Percentiles rank a stretch among this genome's conserved stretches.
phyloP scores from a whole-genome alignment of 805 yeast species.

The Nakazawaea siamensis region DNA sequence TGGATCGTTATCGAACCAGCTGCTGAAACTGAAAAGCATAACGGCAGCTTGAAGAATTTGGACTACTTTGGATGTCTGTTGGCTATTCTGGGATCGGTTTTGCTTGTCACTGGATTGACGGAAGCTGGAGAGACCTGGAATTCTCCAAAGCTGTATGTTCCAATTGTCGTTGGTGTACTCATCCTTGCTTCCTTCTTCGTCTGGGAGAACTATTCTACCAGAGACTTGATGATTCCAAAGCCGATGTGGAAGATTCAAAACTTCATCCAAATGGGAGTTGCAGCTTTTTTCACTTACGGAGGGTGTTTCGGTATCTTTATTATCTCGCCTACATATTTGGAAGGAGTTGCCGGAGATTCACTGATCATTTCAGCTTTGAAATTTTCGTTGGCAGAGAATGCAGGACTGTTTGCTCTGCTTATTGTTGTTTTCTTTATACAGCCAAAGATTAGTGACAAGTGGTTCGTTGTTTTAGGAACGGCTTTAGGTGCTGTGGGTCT shows the following conservation, averaged over 20 bases:
- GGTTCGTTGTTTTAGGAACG: slow-evolving; percentile 16
- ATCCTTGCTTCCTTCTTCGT: slow-evolving; percentile 18
- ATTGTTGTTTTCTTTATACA: slow-evolving; percentile 3
- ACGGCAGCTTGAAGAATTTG: slow-evolving; percentile 20
- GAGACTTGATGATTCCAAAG: slow-evolving; percentile 20
- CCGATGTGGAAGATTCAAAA: slow-evolving; percentile 19
- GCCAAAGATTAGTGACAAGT: slow-evolving; percentile 1
- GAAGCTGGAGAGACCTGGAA: slow-evolving; percentile 38
- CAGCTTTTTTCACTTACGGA: slow-evolving; percentile 3
- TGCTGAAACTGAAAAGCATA: slow-evolving; percentile 14
- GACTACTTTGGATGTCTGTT: slow-evolving; percentile 26
- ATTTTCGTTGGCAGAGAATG: background rate
- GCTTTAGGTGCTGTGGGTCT: background rate
- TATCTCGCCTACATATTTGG: background rate
- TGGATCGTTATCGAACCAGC: slow-evolving; percentile 22
- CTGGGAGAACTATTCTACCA: slow-evolving; percentile 20
- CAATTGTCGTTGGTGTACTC: slow-evolving; percentile 29
- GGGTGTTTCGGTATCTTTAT: background rate
- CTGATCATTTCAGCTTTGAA: slow-evolving; percentile 7
- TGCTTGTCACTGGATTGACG: slow-evolving; percentile 34
- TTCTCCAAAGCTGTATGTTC: slow-evolving; percentile 30
- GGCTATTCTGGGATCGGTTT: slow-evolving; percentile 28
- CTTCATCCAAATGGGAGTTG: slow-evolving; percentile 14
- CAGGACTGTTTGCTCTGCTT: slow-evolving; percentile 14
- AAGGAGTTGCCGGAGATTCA: background rate